Conservation (phyloP, 2,329 filamentous ascomycete genomes). For the Cytospora piceicola region DNA sequence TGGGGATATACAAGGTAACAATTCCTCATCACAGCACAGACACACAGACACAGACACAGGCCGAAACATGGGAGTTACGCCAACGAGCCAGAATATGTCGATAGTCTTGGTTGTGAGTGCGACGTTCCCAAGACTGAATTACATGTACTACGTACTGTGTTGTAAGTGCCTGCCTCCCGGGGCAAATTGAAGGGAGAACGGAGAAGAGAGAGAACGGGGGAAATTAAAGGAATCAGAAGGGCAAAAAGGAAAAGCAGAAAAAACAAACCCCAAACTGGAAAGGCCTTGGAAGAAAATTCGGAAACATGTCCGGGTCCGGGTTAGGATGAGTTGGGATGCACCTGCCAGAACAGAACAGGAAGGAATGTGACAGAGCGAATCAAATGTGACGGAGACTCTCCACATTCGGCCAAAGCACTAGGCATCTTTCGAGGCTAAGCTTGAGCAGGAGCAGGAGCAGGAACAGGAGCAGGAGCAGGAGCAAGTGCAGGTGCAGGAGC, state of each 20-base stretch:
- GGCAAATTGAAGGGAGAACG: neutral
- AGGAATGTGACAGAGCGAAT: neutral
- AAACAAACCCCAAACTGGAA: neutral
- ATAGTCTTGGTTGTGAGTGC: neutral
- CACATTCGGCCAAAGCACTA: neutral
- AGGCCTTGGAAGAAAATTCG: neutral
- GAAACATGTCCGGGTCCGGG: constrained; percentile 1
- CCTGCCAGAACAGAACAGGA: constrained; percentile 4
- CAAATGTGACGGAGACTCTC: neutral
- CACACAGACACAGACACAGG: neutral
- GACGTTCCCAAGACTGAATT: neutral
- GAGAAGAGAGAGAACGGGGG: neutral
- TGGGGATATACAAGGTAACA: neutral
- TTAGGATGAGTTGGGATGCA: neutral
- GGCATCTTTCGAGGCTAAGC: no score
- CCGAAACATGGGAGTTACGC: neutral
- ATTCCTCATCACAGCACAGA: neutral
- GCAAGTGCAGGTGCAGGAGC: no score
- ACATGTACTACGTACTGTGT: no score
- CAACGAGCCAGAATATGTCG: neutral
- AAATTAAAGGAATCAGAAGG: neutral
- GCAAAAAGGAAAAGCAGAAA: neutral
- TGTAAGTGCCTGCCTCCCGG: neutral
- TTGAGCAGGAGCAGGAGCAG: neutral
- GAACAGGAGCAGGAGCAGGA: no score